Evolutionary conservation across 345 rosid species (phyloP).

Genomic region (Acer yangbiense): DNA sequence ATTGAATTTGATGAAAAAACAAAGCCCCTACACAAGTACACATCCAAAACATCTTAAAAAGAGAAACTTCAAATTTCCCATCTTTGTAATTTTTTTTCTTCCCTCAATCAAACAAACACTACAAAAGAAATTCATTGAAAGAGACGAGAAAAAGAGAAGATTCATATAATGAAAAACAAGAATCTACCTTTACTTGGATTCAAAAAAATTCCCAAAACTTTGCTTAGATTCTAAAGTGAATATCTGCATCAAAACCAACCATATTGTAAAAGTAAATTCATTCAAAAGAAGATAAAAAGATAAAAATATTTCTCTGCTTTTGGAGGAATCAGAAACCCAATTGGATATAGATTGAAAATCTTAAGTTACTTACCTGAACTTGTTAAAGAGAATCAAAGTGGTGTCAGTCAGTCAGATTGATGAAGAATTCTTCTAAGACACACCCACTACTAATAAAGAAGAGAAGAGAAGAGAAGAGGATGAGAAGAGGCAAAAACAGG

Average conservation of each 20-base stretch:
- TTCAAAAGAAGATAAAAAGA: neutral
- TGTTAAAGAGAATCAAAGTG: slow-evolving; percentile 10
- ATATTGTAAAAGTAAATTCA: slow-evolving; percentile 18
- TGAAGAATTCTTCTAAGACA: slow-evolving; percentile 13
- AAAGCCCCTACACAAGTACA: neutral
- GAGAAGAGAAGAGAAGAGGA: neutral
- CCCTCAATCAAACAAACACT: slow-evolving; percentile 10
- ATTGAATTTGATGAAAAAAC: slow-evolving; percentile 20
- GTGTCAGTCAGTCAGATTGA: neutral
- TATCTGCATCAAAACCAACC: slow-evolving; percentile 33
- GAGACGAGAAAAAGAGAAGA: neutral
- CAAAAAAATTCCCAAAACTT: neutral
- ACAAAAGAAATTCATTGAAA: slow-evolving; percentile 7
- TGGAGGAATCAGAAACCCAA: neutral
- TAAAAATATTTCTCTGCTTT: neutral
- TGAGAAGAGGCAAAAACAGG: neutral
- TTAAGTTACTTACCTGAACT: slow-evolving; percentile 20
- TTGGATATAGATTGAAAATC: slow-evolving; percentile 7
- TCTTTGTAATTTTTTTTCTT: neutral
- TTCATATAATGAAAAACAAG: slow-evolving; percentile 4
- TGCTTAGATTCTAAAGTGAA: slow-evolving; percentile 19
- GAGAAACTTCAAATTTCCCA: slow-evolving; percentile 4
- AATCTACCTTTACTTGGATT: slow-evolving; percentile 29
- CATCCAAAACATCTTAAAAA: neutral
- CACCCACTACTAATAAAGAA: neutral